These are phyloP conservation scores for Hypoxylon sp. DNA, from an alignment of 2,329 filamentous ascomycete species.

Conservation along the genomic window DNA sequence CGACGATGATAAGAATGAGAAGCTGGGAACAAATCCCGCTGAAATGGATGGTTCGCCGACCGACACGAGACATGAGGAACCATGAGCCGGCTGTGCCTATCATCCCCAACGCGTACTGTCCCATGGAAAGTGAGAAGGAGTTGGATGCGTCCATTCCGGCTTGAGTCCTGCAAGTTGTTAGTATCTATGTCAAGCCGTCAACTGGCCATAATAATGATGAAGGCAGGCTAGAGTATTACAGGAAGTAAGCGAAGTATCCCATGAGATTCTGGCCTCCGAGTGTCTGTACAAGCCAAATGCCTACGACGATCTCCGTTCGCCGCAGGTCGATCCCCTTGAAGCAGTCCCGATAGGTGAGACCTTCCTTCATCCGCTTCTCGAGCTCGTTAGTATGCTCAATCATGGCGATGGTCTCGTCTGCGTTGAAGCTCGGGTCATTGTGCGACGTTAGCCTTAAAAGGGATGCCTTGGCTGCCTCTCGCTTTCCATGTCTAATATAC, in stretches of 20 bases:
- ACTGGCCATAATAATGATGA: background rate
- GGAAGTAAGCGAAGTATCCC: conserved; percentile 64
- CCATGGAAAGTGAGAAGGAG: conserved; percentile 64
- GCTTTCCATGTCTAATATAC: conserved; percentile 62
- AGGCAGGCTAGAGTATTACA: conserved; percentile 41
- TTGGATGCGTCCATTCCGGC: conserved; percentile 62
- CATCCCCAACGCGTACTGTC: conserved; percentile 65
- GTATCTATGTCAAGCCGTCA: background rate
- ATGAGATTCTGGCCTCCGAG: conserved; percentile 65
- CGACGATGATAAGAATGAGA: conserved; percentile 59
- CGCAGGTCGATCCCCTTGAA: conserved; percentile 67
- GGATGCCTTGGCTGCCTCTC: conserved; percentile 59
- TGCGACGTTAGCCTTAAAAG: conserved; percentile 60
- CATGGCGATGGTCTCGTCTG: conserved; percentile 66
- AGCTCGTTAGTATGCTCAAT: conserved; percentile 68
- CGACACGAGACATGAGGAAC: conserved; percentile 64
- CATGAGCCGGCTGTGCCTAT: conserved; percentile 67
- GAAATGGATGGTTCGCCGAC: conserved; percentile 66
- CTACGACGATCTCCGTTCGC: conserved; percentile 67
- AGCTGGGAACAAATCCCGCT: conserved; percentile 60
- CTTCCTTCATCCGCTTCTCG: conserved; percentile 61
- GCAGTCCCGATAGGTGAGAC: conserved; percentile 64
- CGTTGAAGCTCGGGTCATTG: conserved; percentile 59
- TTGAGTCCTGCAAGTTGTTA: conserved; percentile 53
- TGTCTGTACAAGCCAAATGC: conserved; percentile 65